Percentiles rank a stretch among this genome's conserved stretches.
phyloP scores from a whole-genome alignment of 2,329 filamentous ascomycete genomes.

The Pestalotiopsis sp. region DNA sequence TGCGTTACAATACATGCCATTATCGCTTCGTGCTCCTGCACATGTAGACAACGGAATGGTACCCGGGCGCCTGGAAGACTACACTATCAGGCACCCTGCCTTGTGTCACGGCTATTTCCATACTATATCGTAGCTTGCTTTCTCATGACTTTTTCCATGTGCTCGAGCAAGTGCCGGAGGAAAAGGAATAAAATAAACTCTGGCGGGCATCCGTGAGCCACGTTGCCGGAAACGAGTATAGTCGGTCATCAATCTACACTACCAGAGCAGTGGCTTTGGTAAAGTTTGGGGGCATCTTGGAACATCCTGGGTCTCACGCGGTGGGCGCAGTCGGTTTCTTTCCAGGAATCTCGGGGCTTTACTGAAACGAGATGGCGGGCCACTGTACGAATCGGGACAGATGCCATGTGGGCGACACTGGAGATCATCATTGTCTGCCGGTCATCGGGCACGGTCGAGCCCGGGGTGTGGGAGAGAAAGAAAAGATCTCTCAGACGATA shows the following conservation, averaged over 20 bases:
- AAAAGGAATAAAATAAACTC: neutral
- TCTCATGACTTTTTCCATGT: neutral
- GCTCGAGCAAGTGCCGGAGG: neutral
- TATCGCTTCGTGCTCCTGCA: neutral
- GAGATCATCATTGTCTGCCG: neutral
- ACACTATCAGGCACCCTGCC: neutral
- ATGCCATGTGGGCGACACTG: neutral
- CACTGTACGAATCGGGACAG: neutral
- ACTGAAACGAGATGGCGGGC: slow-evolving; percentile 5
- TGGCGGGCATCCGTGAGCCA: neutral
- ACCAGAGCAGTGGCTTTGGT: neutral
- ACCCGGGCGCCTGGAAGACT: neutral
- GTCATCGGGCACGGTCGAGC: neutral
- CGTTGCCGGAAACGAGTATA: neutral
- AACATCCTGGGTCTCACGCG: neutral
- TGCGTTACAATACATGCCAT: neutral
- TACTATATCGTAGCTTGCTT: neutral
- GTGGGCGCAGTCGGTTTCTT: neutral
- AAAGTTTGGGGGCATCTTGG: neutral
- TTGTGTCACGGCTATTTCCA: neutral
- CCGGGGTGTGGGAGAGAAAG: neutral
- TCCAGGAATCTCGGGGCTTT: neutral
- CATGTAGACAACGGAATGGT: neutral
- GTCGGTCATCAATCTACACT: neutral
- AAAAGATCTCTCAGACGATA: neutral